Base-by-base conservation (phyloP, 441 rosid genomes). In the Croton laevigatus region DNA sequence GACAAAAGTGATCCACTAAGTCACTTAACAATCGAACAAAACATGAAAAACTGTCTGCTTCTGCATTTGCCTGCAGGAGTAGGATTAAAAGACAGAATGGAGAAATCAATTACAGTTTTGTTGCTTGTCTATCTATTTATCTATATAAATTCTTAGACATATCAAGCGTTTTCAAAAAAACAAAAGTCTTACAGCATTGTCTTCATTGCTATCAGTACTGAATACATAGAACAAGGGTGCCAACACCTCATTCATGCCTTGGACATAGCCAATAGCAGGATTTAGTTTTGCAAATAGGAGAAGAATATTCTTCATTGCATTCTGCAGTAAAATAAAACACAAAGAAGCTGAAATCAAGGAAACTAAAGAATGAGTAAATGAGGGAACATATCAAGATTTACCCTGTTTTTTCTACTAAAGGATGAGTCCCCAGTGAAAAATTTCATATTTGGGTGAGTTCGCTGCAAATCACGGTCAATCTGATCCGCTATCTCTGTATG, bases 201-300 rank as follows among this genome's bases (percentile, higher is more conserved):
- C 72, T 69, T 82, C 89, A 12, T 86, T 79, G 3, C 80, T 71
- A 74, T 84, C 90, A 19, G 84, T 75, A 68, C 88, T 84, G 62
- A 87, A 86, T 22, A 87, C 79, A 16, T 86, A 89, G 76, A 83
- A 80, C 62, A 89, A 66, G 44, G 95, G 92, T 22, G 92, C 90
- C 82, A 89, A 76, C 73, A 89, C 90, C 81, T 89, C 95, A 46
- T 89, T 87, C 95, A 87, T 89, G 75, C 92, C 95, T 83, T 89
- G 95, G 37, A 87, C 92, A 75, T 87, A 89, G 38, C 87, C 77
- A 68, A 89, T 87, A 14, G 85, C 92, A 8, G 95, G 95, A 80
- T 89, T 89, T 67, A 89, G 83, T 74, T 89, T 89, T 42, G 91
- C 83, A 70, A 89, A 87, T 53, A 89, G 72, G 65, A 84, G 85